Percentiles rank a stretch among this genome's conserved stretches.
Conservation (phyloP, 495 filamentous ascomycete genomes). For the Podospora tetraspora region DNA sequence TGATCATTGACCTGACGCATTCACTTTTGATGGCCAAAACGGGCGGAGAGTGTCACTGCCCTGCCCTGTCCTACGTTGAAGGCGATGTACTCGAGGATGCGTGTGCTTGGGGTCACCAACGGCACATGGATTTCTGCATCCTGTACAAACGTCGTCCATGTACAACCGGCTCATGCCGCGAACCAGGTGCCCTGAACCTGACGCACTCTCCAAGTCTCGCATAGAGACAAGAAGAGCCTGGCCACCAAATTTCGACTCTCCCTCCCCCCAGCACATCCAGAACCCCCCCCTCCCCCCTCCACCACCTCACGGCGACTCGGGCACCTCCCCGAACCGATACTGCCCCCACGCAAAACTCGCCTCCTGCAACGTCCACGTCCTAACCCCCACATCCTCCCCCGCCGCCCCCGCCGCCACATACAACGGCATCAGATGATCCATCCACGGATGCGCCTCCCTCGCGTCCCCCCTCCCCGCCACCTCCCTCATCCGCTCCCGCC, state of each 20-base stretch:
- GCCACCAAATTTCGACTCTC: no score
- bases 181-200: not conserved
- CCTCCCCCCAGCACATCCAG: not conserved
- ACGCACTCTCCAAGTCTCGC: not conserved
- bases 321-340: slow-evolving; percentile 66
- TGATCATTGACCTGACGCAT: not conserved
- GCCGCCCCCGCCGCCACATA: slow-evolving; percentile 70
- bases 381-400: slow-evolving; percentile 54
- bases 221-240: not conserved
- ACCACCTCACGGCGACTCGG: not conserved
- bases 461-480: slow-evolving; percentile 62
- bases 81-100: not conserved
- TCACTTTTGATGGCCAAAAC: not conserved
- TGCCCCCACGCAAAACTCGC: slow-evolving; percentile 68
- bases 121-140: not conserved
- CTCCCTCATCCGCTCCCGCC: slow-evolving; percentile 55
- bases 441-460: slow-evolving; percentile 66
- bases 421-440: slow-evolving; percentile 78
- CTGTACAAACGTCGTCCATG: not conserved
- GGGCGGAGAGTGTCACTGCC: not conserved
- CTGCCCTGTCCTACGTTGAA: not conserved
- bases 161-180: not conserved
- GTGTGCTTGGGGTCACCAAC: slow-evolving; percentile 4
- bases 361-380: slow-evolving; percentile 62
- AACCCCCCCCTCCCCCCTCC: not conserved